phyloP scores from a whole-genome alignment of 1,284 basidiomycete genomes.

The Leccinum subrobustum region DNA sequence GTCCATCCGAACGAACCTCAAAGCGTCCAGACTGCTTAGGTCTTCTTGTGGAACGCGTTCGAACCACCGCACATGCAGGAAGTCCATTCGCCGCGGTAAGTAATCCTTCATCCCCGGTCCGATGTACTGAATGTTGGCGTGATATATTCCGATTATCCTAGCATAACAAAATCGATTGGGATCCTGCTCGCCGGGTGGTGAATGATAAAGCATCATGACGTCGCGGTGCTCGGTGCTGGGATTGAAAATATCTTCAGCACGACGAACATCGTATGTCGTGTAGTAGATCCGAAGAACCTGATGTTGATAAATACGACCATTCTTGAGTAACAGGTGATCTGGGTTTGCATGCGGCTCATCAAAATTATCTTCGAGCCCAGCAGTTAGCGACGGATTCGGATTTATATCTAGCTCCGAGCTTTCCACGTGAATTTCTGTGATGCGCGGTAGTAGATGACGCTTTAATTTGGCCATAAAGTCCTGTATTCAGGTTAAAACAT shows the following conservation, averaged over 20 bases:
- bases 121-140: neutral
- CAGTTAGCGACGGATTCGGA: neutral
- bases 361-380: neutral
- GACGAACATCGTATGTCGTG: neutral
- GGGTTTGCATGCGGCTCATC: neutral
- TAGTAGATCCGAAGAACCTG: neutral
- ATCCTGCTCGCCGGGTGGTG: neutral
- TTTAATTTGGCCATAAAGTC: neutral
- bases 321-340: slow-evolving; percentile 2
- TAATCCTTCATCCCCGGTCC: neutral
- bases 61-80: neutral
- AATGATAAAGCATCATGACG: neutral
- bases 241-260: slow-evolving; percentile 1
- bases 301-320: neutral
- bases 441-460: neutral
- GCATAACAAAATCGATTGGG: neutral
- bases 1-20: neutral
- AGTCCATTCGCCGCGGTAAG: neutral
- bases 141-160: neutral
- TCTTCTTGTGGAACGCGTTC: neutral
- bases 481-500: neutral
- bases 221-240: neutral
- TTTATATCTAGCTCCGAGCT: neutral
- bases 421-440: neutral
- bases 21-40: neutral